Evolutionary conservation across 768 basidiomycete genomes (phyloP), one percentile per base, ranked within the genome.

Genomic region (Mycena indigotica): DNA sequence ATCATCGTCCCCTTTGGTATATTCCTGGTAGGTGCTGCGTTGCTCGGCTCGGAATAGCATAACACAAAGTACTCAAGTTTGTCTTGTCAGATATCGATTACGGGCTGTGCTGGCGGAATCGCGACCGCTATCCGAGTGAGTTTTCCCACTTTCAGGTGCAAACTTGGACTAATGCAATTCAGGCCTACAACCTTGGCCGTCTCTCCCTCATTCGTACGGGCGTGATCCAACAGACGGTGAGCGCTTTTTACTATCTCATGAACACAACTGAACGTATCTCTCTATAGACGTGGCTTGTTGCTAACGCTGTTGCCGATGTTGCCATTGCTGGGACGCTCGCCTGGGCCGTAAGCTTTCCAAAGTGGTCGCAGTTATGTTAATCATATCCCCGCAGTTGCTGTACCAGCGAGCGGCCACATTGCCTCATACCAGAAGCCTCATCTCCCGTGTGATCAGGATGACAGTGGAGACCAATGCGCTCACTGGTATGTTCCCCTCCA

Each of bases 381-480:
- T 19, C 6, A 21, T 26, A 29, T 48, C 23, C 29, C 13, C 15
- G 44, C 56, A 58, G 60, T 45, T 57, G n/a, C 30, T 62, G 30
- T 29, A 40, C 54, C 17, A 26, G 8, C 29, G 50, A 26, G 50
- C 26, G 24, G 35, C 13, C 10, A 25, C 50, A 24, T 51, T 30
- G 3, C 48, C 50, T 28, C 23, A 25, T 32, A 30, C 57, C 8
- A 23, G 44, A 25, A 39, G 52, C 49, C 35, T 59, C 39, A 40
- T 65, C 28, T 53, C 56, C 13, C 55, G 60, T 25, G 24, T 62
- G 23, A 50, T 58, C 21, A 56, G 57, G 24, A 26, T 58, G 30
- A 62, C 61, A 25, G 60, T 62, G 28, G 63, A 65, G 40, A 65
- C 63, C 40, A 62, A 62, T 29, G 32, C 56, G 6, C 50, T 62